phyloP scores from a whole-genome alignment of 164 flowering plant species.

The Chimonanthus salicifolius region DNA sequence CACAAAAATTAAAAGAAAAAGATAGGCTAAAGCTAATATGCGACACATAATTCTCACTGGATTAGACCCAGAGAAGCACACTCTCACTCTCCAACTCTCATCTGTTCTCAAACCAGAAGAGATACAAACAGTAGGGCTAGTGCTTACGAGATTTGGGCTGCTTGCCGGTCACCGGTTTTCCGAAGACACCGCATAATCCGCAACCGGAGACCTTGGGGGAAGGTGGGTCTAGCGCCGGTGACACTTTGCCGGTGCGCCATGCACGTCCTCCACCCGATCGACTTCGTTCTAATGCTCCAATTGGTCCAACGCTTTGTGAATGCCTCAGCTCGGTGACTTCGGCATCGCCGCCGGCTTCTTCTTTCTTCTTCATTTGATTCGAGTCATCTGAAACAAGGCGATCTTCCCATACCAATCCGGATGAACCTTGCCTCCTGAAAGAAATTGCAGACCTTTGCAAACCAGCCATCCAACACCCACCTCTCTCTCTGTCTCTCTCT shows the following conservation, averaged over 20 bases:
- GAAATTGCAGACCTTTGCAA: conserved; percentile 64
- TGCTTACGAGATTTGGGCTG: conserved; percentile 16
- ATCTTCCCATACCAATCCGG: conserved; percentile 86
- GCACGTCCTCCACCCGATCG: conserved; percentile 17
- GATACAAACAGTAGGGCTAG: neutral
- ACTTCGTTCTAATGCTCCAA: conserved; percentile 11
- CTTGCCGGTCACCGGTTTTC: conserved; percentile 20
- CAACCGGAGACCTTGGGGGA: conserved; percentile 63
- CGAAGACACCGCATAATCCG: conserved; percentile 37
- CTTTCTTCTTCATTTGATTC: conserved; percentile 8
- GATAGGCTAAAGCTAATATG: neutral
- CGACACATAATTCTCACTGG: neutral
- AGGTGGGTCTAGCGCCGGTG: conserved; percentile 52
- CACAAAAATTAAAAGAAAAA: neutral
- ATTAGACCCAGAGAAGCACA: no score
- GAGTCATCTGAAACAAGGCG: conserved; percentile 37
- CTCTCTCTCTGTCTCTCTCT: no score
- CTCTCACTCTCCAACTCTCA: no score
- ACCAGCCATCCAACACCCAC: conserved; percentile 35
- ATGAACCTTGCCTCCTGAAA: conserved; percentile 82
- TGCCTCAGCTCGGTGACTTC: conserved; percentile 15
- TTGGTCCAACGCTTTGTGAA: conserved; percentile 16
- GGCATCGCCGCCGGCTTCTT: neutral
- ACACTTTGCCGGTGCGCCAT: conserved; percentile 29
- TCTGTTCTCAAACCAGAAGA: no score